Percentiles rank a stretch among this genome's conserved stretches.
These are phyloP conservation scores for Amphirosellinia nigrospora DNA, from an alignment of 495 filamentous ascomycete genomes.

Conservation along the genomic window DNA sequence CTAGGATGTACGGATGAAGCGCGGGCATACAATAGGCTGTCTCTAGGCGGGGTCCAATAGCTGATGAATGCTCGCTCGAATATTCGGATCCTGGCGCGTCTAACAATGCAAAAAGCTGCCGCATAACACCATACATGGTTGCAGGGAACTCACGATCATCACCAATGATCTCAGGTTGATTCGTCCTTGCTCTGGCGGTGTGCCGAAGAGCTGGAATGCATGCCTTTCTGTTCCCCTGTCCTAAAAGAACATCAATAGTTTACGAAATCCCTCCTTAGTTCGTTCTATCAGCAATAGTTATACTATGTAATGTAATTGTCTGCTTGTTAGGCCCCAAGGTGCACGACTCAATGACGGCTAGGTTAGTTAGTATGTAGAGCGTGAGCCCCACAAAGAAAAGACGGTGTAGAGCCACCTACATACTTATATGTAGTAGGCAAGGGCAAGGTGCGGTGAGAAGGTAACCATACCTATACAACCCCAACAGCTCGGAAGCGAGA, in stretches of 20 bases:
- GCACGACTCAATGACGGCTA: background rate
- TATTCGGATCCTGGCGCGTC: background rate
- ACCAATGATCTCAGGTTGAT: constrained; percentile 1
- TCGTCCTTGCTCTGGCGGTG: background rate
- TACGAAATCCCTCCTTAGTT: background rate
- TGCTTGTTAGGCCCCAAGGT: background rate
- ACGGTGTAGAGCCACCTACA: constrained; percentile 26
- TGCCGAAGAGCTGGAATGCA: background rate
- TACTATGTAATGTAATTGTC: too few species aligned
- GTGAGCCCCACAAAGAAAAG: constrained; percentile 23
- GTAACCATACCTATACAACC: constrained; percentile 11
- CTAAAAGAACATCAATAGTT: background rate
- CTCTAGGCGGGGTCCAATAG: background rate
- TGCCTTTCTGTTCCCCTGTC: background rate
- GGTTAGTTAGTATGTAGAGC: background rate
- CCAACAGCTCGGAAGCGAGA: constrained; percentile 8
- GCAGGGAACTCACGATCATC: background rate
- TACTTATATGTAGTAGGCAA: too few species aligned
- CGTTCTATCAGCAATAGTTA: background rate
- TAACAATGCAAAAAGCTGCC: constrained; percentile 1
- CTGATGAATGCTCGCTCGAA: background rate
- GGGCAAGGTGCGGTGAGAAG: constrained; percentile 16
- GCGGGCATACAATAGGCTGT: background rate
- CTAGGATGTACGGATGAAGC: background rate
- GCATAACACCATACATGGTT: background rate